Base-by-base conservation (phyloP, 257 asterid genomes). In the Rauvolfia tetraphylla region DNA sequence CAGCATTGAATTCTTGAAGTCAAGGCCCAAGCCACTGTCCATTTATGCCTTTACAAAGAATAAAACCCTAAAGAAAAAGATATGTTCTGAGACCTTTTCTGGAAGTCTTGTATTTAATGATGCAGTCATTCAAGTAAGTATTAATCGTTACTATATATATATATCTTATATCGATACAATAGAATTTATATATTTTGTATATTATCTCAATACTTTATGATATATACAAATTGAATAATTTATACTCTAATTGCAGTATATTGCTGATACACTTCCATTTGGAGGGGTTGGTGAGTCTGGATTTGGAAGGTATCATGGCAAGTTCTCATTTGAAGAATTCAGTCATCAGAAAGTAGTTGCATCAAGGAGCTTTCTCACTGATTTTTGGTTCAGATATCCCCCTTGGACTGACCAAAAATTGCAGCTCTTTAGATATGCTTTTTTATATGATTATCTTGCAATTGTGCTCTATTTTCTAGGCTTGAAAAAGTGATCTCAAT, bases 221-320 rank as follows among this genome's bases (percentile, higher is more conserved):
- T n/a, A n/a, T n/a, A n/a, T n/a, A n/a, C n/a, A n/a, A n/a, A n/a
- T n/a, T n/a, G n/a, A n/a, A 46, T 17, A 12, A 20, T 27, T 33
- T 54, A 39, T 44, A 0, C 27, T 25, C 0, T 44, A 13, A 33
- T 34, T 59, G 86, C 87, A 91, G 97, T 93, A 91, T 82, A 88
- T 75, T 13, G 92, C 81, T 8, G 98, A 93, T 72, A 41, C 84
- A 1, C 72, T 89, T 42, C 98, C 98, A 23, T 93, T 91, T 81
- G 98, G 97, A 22, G 98, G 98, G 48, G 89, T 90, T 15, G 98
- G 97, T 36, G 95, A 82, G 68, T 82, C 93, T 78, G 98, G 97
- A 0, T 83, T 88, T 33, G 98, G 97, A 0, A 81, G 89, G 41
- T 93, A 91, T 74, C 98, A 91, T 65, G 97, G 98, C 17, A 93